Conservation (phyloP, 129 eudicot genomes). For the Lactuca saligna region DNA sequence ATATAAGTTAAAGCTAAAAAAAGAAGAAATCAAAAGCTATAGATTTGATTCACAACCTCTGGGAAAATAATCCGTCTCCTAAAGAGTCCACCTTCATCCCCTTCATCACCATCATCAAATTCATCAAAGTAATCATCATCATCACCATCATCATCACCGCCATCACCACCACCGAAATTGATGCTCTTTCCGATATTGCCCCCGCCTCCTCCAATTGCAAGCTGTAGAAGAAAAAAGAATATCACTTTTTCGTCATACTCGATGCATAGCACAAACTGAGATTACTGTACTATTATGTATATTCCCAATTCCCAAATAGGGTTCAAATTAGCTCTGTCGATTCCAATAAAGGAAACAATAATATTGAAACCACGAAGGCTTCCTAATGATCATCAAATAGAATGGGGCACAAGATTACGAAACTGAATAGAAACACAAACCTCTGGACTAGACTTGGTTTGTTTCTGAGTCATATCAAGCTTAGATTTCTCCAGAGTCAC, state of each 20-base stretch:
- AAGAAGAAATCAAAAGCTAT: neutral
- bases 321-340: neutral
- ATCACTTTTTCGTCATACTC: conserved; percentile 4
- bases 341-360: neutral
- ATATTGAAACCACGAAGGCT: neutral
- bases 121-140: conserved; percentile 98
- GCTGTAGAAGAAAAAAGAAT: conserved; percentile 39
- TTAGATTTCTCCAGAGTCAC: conserved; percentile 77
- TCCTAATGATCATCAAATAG: neutral
- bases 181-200: conserved; percentile 84
- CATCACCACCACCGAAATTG: conserved; percentile 91
- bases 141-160: conserved; percentile 93
- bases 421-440: conserved; percentile 28
- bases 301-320: no score
- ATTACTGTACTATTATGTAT: no score
- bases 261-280: no score
- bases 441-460: conserved; percentile 69
- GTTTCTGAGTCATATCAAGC: conserved; percentile 63
- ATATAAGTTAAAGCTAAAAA: neutral
- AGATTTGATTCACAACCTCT: conserved; percentile 45
- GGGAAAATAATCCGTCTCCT: conserved; percentile 77
- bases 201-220: conserved; percentile 86
- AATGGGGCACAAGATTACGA: neutral
- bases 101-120: conserved; percentile 94
- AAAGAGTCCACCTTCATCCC: conserved; percentile 92